Conservation (phyloP, 1,139 yeast species). For the Suhomyces yuchorum region DNA sequence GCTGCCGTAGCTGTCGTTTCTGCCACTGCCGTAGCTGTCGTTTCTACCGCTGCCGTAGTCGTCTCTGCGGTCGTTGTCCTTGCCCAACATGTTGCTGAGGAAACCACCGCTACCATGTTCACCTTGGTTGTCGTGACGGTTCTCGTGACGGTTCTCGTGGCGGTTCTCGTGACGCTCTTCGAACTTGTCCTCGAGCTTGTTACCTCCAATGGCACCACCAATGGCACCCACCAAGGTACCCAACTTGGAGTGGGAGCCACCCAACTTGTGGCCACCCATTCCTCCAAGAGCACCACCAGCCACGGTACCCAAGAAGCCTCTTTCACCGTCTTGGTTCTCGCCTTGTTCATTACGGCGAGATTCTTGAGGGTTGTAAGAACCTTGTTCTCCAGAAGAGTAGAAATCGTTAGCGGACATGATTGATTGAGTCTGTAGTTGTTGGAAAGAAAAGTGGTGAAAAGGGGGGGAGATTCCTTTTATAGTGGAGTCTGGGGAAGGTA, state of each 20-base stretch:
- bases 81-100: conserved; percentile 17
- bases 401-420: conserved; percentile 65
- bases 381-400: conserved; percentile 52
- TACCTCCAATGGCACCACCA: conserved; percentile 62
- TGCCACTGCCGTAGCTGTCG: conserved; percentile 13
- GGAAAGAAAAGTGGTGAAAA: neutral
- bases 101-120: conserved; percentile 15
- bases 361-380: conserved; percentile 30
- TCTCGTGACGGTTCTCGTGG: conserved; percentile 14
- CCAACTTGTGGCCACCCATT: conserved; percentile 46
- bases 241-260: conserved; percentile 50
- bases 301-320: conserved; percentile 57
- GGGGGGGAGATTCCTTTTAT: neutral
- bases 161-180: conserved; percentile 22
- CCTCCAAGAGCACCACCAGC: conserved; percentile 68
- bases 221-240: conserved; percentile 62
- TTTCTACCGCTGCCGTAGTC: conserved; percentile 14
- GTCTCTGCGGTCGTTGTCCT: conserved; percentile 13
- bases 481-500: neutral
- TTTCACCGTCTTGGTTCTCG: conserved; percentile 44
- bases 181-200: conserved; percentile 49
- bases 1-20: conserved; percentile 17
- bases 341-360: conserved; percentile 9
- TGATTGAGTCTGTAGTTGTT: neutral
- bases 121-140: conserved; percentile 16